These are phyloP conservation scores for Silene latifolia DNA, from an alignment of 148 eudicot species.

Conservation along the genomic window DNA sequence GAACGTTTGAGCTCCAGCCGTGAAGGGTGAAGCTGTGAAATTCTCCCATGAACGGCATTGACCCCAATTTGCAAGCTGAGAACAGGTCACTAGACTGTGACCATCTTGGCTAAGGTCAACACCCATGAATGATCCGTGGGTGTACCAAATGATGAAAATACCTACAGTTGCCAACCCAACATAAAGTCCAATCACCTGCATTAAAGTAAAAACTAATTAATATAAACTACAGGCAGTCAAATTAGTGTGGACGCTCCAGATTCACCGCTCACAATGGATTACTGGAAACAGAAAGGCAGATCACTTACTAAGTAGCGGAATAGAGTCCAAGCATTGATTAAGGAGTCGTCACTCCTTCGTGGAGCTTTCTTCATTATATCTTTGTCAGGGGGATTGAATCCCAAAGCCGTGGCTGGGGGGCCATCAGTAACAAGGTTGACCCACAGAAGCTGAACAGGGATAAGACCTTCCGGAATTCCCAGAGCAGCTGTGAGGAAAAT, in stretches of 20 bases:
- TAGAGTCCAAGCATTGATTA: constrained; percentile 78
- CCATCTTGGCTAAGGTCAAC: constrained; percentile 69
- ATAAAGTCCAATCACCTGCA: constrained; percentile 68
- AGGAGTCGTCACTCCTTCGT: constrained; percentile 73
- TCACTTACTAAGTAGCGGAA: constrained; percentile 73
- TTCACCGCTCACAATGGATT: neutral
- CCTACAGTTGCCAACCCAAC: constrained; percentile 74
- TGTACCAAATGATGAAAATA: constrained; percentile 65
- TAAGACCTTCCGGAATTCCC: constrained; percentile 91
- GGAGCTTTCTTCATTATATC: constrained; percentile 91
- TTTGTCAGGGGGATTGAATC: constrained; percentile 92
- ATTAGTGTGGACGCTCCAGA: neutral
- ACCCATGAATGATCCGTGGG: constrained; percentile 60
- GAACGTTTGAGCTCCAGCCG: constrained; percentile 56
- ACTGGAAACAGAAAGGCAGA: neutral
- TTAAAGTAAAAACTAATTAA: constrained; percentile 1
- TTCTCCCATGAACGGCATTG: constrained; percentile 59
- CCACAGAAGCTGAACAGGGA: constrained; percentile 96
- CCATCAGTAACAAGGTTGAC: constrained; percentile 96
- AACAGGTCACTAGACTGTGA: constrained; percentile 55
- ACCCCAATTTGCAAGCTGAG: constrained; percentile 72
- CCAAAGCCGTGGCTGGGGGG: constrained; percentile 96
- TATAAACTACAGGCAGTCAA: neutral
- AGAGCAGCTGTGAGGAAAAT: constrained; percentile 84
- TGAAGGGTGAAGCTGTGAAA: constrained; percentile 53